These are phyloP conservation scores for Fragosphaeria purpurea DNA, from an alignment of 2,329 filamentous ascomycete species.

Conservation along the genomic window DNA sequence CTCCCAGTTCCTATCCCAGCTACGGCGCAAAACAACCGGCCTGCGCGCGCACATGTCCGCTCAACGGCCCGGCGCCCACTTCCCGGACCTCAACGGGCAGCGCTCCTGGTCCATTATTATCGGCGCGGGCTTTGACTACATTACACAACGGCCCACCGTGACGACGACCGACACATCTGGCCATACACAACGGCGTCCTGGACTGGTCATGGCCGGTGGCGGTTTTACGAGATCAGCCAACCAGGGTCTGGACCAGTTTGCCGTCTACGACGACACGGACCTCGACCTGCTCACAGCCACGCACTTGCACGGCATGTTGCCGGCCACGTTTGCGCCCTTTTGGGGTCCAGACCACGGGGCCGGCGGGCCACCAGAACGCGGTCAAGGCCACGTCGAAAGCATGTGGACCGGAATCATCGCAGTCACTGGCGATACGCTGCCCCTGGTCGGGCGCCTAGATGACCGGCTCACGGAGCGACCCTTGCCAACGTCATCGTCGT, in stretches of 20 bases:
- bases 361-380: background rate
- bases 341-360: conserved; percentile 21
- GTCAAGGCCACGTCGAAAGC: conserved; percentile 22
- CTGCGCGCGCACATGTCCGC: conserved; percentile 40
- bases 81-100: conserved; percentile 22
- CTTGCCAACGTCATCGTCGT: background rate
- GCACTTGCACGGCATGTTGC: conserved; percentile 32
- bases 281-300: conserved; percentile 28
- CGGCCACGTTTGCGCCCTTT: conserved; percentile 28
- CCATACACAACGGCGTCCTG: conserved; percentile 8
- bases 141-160: conserved; percentile 34
- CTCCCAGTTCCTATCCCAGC: conserved; percentile 38
- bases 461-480: conserved; percentile 20
- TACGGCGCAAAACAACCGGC: conserved; percentile 35
- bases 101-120: conserved; percentile 44
- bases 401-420: conserved; percentile 42
- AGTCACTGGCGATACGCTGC: conserved; percentile 34
- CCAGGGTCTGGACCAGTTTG: conserved; percentile 35
- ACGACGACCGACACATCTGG: background rate
- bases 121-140: conserved; percentile 38
- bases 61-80: conserved; percentile 29
- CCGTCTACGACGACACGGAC: conserved; percentile 34
- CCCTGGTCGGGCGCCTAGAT: conserved; percentile 38
- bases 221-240: conserved; percentile 34
- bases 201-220: conserved; percentile 46